Percentiles rank a stretch among this genome's conserved stretches.
phyloP scores from a whole-genome alignment of 2,329 filamentous ascomycete genomes.

The Fusarium paranaense region DNA sequence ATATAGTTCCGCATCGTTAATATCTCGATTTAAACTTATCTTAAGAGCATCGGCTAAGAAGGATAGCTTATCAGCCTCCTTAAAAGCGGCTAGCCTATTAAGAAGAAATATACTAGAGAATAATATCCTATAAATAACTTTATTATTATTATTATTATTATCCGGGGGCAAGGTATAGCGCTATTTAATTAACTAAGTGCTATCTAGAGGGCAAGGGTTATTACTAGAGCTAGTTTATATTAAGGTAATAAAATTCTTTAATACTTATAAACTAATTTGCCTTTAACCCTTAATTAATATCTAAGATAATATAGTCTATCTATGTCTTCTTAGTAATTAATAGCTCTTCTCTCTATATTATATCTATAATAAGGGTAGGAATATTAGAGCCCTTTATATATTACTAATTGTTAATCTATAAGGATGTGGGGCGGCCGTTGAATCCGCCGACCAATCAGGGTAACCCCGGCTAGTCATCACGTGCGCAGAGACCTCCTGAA shows the following conservation, averaged over 20 bases:
- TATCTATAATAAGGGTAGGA: slow-evolving; percentile 4
- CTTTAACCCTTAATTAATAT: slow-evolving; percentile 6
- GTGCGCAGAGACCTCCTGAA: too few species aligned
- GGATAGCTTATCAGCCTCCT: slow-evolving; percentile 8
- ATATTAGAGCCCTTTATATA: neutral
- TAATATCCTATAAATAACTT: neutral
- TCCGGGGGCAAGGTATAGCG: neutral
- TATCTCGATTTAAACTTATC: neutral
- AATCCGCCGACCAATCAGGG: too few species aligned
- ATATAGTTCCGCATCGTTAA: neutral
- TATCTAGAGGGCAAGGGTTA: neutral
- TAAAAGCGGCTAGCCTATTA: neutral
- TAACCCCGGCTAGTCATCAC: too few species aligned
- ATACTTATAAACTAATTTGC: neutral
- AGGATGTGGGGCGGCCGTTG: too few species aligned
- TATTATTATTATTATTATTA: neutral
- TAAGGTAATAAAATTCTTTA: neutral
- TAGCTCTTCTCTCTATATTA: slow-evolving; percentile 9
- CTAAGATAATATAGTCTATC: neutral
- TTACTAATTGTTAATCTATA: slow-evolving; percentile 1
- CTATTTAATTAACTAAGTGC: neutral
- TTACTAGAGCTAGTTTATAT: neutral
- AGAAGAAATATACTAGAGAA: slow-evolving; percentile 6
- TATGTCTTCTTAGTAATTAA: slow-evolving; percentile 3
- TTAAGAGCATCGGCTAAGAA: slow-evolving; percentile 1